Evolutionary conservation across 345 rosid species (phyloP).

Genomic region (Excoecaria agallocha): DNA sequence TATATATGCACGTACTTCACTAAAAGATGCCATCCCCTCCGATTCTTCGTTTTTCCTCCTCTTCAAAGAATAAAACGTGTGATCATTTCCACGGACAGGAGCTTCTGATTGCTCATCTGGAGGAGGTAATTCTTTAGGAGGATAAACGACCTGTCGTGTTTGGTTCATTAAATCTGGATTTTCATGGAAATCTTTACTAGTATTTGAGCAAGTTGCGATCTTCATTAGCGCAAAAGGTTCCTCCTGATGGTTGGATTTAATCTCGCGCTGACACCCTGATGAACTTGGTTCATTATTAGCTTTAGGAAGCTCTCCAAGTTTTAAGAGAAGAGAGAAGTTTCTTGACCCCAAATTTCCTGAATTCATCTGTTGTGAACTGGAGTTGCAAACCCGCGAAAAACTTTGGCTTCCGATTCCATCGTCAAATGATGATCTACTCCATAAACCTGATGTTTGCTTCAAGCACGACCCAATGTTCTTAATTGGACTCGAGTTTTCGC

Average conservation of each 20-base stretch:
- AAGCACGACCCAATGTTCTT: no score
- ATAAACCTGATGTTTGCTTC: conserved; percentile 2
- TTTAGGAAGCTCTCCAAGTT: conserved; percentile 7
- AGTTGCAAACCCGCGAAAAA: background rate
- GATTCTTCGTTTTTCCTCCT: conserved; percentile 32
- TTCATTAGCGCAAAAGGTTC: conserved; percentile 1
- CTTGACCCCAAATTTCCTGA: conserved; percentile 3
- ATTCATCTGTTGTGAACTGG: conserved; percentile 2
- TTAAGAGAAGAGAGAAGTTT: conserved; percentile 31
- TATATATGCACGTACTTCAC: conserved; percentile 34
- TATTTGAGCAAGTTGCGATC: conserved; percentile 5
- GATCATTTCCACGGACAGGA: conserved; percentile 24
- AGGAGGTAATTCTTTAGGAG: conserved; percentile 31
- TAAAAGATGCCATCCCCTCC: conserved; percentile 21
- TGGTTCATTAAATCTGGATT: conserved; percentile 2
- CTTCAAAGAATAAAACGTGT: conserved; percentile 13
- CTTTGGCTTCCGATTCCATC: conserved; percentile 7
- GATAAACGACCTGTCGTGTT: background rate
- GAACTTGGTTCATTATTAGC: conserved; percentile 10
- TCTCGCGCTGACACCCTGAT: background rate
- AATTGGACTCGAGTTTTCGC: background rate
- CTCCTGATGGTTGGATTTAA: conserved; percentile 9
- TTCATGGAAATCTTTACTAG: background rate
- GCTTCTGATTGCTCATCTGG: conserved; percentile 71
- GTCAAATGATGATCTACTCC: conserved; percentile 3